Base-by-base conservation (phyloP, 2,329 filamentous ascomycete genomes). In the Talaromyces rugulosus region DNA sequence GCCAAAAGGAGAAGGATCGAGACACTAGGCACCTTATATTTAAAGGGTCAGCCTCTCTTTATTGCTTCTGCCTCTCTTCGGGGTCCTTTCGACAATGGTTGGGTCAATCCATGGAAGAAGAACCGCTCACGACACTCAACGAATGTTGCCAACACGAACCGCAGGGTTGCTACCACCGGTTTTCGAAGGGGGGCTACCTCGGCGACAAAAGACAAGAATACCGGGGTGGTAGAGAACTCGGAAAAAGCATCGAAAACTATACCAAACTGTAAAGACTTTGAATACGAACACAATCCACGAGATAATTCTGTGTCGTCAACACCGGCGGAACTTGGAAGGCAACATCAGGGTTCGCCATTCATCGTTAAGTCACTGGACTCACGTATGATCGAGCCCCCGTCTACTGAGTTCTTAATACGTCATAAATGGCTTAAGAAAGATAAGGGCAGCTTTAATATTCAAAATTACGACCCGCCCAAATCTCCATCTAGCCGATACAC, bases 91-190 rank as follows among this genome's bases (percentile, higher is more conserved):
- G 73, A 77, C 4, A 63, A 72, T 28, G 72, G 67, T 30, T 82
- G 80, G 80, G 64, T 66, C 5, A 82, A 82, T 65, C 80, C 80
- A 2, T 82, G 80, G 80, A 72, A 64, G 55, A 74, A 72, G 56
- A 61, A 66, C 3, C 67, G 72, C 53, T 63, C 59, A 56, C 62
- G 53, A 64, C 23, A 31, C 18, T 40, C 53, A 16, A 36, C 30
- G 11, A 31, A 59, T 16, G 50, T 47, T 50, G 42, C 16, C 40
- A 40, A 28, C 16, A 44, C 54, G 40, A 58, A 16, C 44, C 44
- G 23, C 18, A 47, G 11, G 18, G 18, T 2, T 27, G 18, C 44
- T 23, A 4, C 18, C 23, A 11, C 44, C 44, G 5, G 44, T 27
- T 47, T 27, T 27, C 44, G 23, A 18, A 47, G 44, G 14, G 23